Base-by-base conservation (phyloP, 1,284 basidiomycete genomes). In the Apiotrichum siamense region DNA sequence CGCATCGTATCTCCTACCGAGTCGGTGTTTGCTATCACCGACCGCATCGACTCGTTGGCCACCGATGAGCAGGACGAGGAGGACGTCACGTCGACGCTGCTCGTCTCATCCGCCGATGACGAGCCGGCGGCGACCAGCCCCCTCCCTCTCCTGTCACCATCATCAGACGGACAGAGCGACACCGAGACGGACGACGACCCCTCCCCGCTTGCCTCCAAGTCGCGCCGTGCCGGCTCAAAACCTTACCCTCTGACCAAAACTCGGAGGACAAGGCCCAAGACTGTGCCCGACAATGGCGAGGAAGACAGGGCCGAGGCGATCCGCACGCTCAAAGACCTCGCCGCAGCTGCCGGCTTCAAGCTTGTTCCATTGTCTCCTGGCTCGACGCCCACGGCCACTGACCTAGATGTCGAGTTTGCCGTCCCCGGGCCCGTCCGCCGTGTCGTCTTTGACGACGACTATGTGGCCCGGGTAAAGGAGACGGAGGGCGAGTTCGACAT, bases 1-100 rank as follows among this genome's bases (percentile, higher is more conserved):
- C 48, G 48, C 27, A 44, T 44, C 23, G 48, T 49, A 7, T 49
- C 48, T 11, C 48, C 48, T n/a, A 49, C 48, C 9, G 48, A 44
- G 41, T 49, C 48, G 3, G 21, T 49, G 7, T 32, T 17, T n/a
- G 26, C 23, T n/a, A 37, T 49, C 33, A 49, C 42, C 9, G 24
- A 39, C 26, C 35, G 42, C 35, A 49, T 49, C 15, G 41, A 44
- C 23, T n/a, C 24, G 7, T 35, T 49, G 38, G 40, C 26, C 5
- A 44, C 44, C 1, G 39, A 36, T 45, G 45, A 44, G 23, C 41
- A 47, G 26, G 40, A 42, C 17, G 50, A 52, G 40, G 15, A 36
- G n/a, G 46, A 41, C n/a, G 40, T 52, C 1, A 17, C n/a, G 24
- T 44, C 29, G 21, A 40, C 20, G 5, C 27, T 35, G 23, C n/a